Evolutionary conservation across 2,329 filamentous ascomycete species (phyloP), one percentile per base, ranked within the genome.

Genomic region (Calonectria pseudoturangicola): DNA sequence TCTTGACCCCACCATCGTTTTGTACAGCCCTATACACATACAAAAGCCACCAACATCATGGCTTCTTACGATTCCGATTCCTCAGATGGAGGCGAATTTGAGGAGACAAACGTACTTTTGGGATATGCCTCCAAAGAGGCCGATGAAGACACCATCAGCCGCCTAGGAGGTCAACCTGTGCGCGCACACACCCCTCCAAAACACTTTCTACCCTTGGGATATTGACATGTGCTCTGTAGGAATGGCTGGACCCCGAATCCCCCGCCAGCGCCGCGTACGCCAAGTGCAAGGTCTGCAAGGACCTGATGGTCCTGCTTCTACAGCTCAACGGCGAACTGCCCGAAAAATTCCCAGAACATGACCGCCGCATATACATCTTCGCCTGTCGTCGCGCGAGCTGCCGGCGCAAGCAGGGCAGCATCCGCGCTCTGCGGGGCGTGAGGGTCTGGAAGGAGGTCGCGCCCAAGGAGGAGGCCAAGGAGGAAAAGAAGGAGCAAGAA

Each of bases 251-350:
- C 77, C 84, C 89, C n/a, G 86, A 88, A 66, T 90, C 89, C 48
- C 88, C 93, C 4, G 94, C 96, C 9, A 94, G 94, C 1, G 93
- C 93, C 28, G 87, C 92, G 0, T 89, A 98, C 12, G 95, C 94
- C 27, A 93, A 92, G 84, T 99, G 97, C 87, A 95, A 94, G 84
- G 90, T 94, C 76, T 99, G 97, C 90, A 94, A 95, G 77, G 90
- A 92, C 66, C 85, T 95, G 66, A 95, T 98, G 91, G 92, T 92
- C 1, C 89, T 98, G 13, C 90, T 99, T 3, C 90, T 99, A 58
- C 95, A 99, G 84, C 90, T 99, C 33, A 95, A 99, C 84, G 96
- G 92, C 79, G 95, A 98, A 82, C 89, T 98, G 4, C 96, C 95
- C 16, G 93, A 96, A 68, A 89, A 92, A 62, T 98, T 98, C 80